Conservation (phyloP, 2,329 filamentous ascomycete species). For the Calcarisporium arbuscula region DNA sequence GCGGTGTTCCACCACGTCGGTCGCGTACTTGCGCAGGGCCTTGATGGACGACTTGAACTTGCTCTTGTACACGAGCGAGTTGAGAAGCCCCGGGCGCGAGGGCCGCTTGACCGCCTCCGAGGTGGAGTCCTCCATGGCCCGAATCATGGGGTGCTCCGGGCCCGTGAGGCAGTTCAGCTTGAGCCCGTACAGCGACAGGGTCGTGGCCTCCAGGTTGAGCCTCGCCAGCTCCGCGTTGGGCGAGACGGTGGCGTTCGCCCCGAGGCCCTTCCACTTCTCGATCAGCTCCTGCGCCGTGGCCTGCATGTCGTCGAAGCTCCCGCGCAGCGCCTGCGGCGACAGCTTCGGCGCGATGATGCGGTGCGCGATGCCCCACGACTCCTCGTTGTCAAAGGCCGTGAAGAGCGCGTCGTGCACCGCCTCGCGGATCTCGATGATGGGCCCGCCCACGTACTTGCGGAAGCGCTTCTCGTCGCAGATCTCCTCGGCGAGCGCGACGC, state of each 20-base stretch:
- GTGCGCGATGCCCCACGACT: conserved; percentile 43
- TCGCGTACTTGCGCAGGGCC: conserved; percentile 47
- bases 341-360: conserved; percentile 45
- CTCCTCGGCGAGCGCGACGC: conserved; percentile 40
- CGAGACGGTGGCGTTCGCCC: conserved; percentile 30
- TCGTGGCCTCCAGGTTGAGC: conserved; percentile 45
- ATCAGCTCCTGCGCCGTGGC: conserved; percentile 43
- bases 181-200: conserved; percentile 45
- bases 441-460: conserved; percentile 47
- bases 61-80: conserved; percentile 42
- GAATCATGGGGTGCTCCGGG: conserved; percentile 40
- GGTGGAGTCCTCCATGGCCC: conserved; percentile 49
- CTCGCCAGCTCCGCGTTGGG: conserved; percentile 45
- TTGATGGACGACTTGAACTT: conserved; percentile 50
- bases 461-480: conserved; percentile 48
- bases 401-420: conserved; percentile 47
- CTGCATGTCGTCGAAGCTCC: conserved; percentile 41
- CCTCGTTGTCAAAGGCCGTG: conserved; percentile 42
- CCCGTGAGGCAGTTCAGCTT: conserved; percentile 40
- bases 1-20: conserved; percentile 51
- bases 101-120: conserved; percentile 51
- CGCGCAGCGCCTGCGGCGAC: conserved; percentile 22
- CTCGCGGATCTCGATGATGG: conserved; percentile 45
- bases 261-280: conserved; percentile 39
- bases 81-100: conserved; percentile 43